phyloP scores from a whole-genome alignment of 2,329 filamentous ascomycete species.

The Karstenula rhodostoma region DNA sequence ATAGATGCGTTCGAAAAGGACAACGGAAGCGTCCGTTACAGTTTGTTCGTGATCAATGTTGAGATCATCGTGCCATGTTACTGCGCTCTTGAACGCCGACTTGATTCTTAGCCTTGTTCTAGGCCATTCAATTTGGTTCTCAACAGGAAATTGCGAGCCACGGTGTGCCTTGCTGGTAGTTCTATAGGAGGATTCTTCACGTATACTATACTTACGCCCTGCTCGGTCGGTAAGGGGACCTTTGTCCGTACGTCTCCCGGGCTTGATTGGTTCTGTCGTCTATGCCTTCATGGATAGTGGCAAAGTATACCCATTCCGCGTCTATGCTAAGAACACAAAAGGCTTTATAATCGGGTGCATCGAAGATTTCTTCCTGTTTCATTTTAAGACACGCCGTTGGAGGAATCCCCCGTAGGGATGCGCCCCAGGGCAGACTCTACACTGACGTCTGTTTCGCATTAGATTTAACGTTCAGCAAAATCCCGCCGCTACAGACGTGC shows the following conservation, averaged over 20 bases:
- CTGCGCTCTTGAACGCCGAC: neutral
- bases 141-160: neutral
- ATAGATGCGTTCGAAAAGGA: too few relatives aligned
- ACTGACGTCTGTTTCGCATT: neutral
- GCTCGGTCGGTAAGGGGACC: neutral
- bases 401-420: neutral
- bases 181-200: too few relatives aligned
- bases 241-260: too few relatives aligned
- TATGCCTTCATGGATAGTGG: too few relatives aligned
- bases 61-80: neutral
- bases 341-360: neutral
- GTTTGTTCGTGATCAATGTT: neutral
- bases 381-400: neutral
- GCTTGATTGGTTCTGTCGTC: too few relatives aligned
- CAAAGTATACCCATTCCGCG: too few relatives aligned
- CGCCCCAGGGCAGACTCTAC: neutral
- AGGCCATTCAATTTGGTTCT: neutral
- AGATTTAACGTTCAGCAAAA: neutral
- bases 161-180: neutral
- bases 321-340: neutral
- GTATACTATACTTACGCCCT: neutral
- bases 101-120: neutral
- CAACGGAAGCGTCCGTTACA: too few relatives aligned
- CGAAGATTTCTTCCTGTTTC: neutral
- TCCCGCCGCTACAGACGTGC: neutral